Base-by-base conservation (phyloP, 345 rosid genomes). In the Gossypium bickii region DNA sequence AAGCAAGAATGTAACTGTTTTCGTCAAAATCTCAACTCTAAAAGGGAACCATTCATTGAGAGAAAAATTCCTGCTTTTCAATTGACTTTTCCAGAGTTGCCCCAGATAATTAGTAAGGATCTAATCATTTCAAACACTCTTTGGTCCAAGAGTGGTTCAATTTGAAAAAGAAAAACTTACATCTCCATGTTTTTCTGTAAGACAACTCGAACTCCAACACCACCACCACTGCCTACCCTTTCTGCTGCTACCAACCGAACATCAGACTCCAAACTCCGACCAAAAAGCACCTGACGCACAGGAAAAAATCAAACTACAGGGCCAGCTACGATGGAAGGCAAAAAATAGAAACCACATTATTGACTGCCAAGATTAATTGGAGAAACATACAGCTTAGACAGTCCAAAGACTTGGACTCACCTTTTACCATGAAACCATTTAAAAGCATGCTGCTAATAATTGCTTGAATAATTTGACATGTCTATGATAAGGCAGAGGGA, bases 241-340 rank as follows among this genome's bases (percentile, higher is more conserved):
- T 82, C 79, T 49, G 85, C 81, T 5, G 53, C 77, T 61, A 82
- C 82, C 77, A 82, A 48, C 59, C 66, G 77, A 45, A 79, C 52
- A 77, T 77, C 79, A 74, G 64, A 74, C 45, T 67, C 81, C 74
- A 58, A 64, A 43, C 70, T 74, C 61, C 18, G 71, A 38, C 82
- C 85, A 76, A 82, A 79, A 24, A 73, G 29, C 61, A 79, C 78
- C 80, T 79, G n/a, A 9, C 11, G 12, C 58, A 51, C 24, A 27
- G 44, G 72, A 9, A 27, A 49, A 68, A 25, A 24, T 68, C 24
- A 68, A 49, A 15, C 17, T 16, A 43, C 22, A 49, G 13, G 72
- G 8, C 20, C 15, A 68, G 22, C 5, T 25, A 3, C 7, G 41
- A 34, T 34, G 41, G 41, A 34, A 16, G 18, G 25, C 9, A 62